phyloP scores from a whole-genome alignment of 169 alveolate genomes.

The Cyclospora cayetanensis region DNA sequence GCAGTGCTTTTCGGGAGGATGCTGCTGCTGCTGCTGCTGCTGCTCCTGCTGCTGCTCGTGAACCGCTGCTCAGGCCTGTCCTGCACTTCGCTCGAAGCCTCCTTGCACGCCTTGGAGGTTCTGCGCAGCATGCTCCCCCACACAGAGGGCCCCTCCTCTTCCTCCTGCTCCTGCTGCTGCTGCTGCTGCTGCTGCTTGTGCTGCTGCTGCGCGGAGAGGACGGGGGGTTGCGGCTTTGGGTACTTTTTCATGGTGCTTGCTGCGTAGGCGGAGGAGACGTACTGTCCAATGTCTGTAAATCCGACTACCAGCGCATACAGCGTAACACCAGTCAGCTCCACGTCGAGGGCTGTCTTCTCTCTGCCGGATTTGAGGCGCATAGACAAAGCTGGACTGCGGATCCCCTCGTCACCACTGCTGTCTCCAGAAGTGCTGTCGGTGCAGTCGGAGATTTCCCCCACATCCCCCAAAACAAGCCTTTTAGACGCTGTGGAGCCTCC shows the following conservation, averaged over 20 bases:
- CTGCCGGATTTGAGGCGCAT: slow-evolving; percentile 26
- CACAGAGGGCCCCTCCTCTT: too few species aligned
- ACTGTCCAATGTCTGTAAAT: slow-evolving; percentile 73
- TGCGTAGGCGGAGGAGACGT: slow-evolving; percentile 49
- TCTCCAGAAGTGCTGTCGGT: background rate
- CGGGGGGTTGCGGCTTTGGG: slow-evolving; percentile 65
- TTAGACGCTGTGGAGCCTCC: background rate
- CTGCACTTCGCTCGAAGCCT: background rate
- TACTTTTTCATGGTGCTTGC: slow-evolving; percentile 60
- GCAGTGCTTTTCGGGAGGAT: background rate
- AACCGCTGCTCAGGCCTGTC: too few species aligned
- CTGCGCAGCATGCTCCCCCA: slow-evolving; percentile 31
- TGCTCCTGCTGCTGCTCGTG: background rate
- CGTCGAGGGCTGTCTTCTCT: slow-evolving; percentile 56
- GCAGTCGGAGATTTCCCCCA: background rate
- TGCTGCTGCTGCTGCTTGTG: background rate
- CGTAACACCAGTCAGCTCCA: slow-evolving; percentile 73
- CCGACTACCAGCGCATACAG: slow-evolving; percentile 76
- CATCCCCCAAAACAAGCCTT: background rate
- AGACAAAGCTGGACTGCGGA: slow-evolving; percentile 27
- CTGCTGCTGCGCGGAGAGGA: slow-evolving; percentile 17
- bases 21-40: background rate
- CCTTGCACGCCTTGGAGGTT: background rate
- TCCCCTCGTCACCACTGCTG: background rate
- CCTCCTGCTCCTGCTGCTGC: slow-evolving; percentile 20